Evolutionary conservation across 805 yeast species (phyloP).

Genomic region (Suhomyces tanzawaensis): DNA sequence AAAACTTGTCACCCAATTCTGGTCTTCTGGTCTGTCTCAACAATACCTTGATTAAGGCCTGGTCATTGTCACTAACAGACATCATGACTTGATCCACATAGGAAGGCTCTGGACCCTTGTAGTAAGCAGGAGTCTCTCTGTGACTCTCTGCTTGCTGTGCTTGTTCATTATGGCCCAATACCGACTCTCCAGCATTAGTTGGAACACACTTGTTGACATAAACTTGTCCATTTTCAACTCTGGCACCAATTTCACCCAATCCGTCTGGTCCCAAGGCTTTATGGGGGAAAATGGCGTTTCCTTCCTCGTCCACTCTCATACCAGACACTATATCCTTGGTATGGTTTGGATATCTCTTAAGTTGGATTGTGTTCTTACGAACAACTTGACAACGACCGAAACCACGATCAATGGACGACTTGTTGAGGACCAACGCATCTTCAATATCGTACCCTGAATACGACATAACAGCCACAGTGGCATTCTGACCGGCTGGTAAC

Average conservation of each 20-base stretch:
- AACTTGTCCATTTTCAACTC: constrained; percentile 88
- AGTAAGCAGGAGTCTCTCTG: constrained; percentile 87
- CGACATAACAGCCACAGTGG: constrained; percentile 98
- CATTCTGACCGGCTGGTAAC: constrained; percentile 98
- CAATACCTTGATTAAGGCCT: constrained; percentile 87
- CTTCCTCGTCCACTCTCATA: constrained; percentile 80
- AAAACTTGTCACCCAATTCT: constrained; percentile 94
- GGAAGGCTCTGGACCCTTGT: constrained; percentile 93
- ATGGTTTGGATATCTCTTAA: constrained; percentile 91
- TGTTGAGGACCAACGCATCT: constrained; percentile 94
- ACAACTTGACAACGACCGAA: constrained; percentile 97
- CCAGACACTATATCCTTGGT: constrained; percentile 90
- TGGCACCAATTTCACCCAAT: constrained; percentile 91
- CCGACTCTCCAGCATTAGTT: constrained; percentile 70
- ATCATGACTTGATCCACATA: constrained; percentile 97
- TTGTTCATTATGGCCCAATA: constrained; percentile 40
- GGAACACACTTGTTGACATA: constrained; percentile 94
- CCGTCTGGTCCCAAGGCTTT: constrained; percentile 90
- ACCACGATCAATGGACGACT: constrained; percentile 91
- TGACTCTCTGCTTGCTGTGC: constrained; percentile 51
- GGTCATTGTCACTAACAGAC: constrained; percentile 93
- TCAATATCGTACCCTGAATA: constrained; percentile 99
- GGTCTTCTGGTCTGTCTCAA: constrained; percentile 96
- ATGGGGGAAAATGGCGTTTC: constrained; percentile 83
- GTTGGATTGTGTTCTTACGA: constrained; percentile 82